Conservation (phyloP, 768 basidiomycete species). For the Pisolithus albus region DNA sequence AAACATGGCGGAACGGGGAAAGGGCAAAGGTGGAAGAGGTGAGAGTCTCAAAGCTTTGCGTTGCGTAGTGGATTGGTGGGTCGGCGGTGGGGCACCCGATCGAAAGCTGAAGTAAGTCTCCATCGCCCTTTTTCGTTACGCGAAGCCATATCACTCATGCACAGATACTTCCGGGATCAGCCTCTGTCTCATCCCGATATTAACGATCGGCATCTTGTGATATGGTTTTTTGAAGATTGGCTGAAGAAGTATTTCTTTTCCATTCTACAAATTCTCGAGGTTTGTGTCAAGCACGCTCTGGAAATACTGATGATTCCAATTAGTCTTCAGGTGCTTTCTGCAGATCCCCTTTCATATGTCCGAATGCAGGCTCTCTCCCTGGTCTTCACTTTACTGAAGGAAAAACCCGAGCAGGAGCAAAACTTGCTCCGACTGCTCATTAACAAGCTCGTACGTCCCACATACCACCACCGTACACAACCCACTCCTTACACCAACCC, state of each 20-base stretch:
- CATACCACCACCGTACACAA: background rate
- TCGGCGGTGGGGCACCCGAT: slow-evolving; percentile 83
- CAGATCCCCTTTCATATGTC: slow-evolving; percentile 84
- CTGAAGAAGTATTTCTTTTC: slow-evolving; percentile 96
- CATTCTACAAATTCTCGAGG: slow-evolving; percentile 85
- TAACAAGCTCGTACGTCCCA: slow-evolving; percentile 75
- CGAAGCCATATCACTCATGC: background rate
- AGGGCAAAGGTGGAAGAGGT: slow-evolving; percentile 85
- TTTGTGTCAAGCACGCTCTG: slow-evolving; percentile 23
- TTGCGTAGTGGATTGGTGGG: slow-evolving; percentile 96
- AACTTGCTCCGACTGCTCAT: slow-evolving; percentile 88
- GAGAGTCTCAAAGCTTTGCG: slow-evolving; percentile 87
- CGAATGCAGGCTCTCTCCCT: slow-evolving; percentile 78
- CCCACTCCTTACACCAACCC: background rate
- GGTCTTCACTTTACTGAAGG: slow-evolving; percentile 71
- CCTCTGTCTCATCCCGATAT: slow-evolving; percentile 55
- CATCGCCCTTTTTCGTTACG: background rate
- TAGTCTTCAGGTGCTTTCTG: slow-evolving; percentile 55
- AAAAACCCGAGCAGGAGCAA: slow-evolving; percentile 96
- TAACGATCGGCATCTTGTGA: slow-evolving; percentile 65
- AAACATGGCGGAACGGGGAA: slow-evolving; percentile 67
- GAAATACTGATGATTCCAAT: background rate
- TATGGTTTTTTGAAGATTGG: slow-evolving; percentile 97
- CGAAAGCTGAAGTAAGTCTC: slow-evolving; percentile 74
- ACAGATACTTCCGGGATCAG: slow-evolving; percentile 88